phyloP scores from a whole-genome alignment of 768 basidiomycete genomes.

The Mycena polygramma region DNA sequence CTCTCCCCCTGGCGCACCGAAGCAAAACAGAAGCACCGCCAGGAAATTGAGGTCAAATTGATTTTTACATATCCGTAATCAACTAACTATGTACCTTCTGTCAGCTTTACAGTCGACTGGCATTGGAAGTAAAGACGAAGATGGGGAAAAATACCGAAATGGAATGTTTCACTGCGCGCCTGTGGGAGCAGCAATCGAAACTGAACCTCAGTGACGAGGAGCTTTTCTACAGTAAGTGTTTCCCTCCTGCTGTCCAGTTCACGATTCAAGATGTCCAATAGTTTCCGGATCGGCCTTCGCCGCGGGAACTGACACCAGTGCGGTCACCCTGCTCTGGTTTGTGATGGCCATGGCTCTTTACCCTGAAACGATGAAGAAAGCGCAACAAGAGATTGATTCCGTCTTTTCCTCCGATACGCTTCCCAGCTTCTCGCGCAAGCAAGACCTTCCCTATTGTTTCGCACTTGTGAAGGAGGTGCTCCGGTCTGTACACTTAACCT shows the following conservation, averaged over 20 bases:
- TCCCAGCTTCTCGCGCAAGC: neutral
- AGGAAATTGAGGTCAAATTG: neutral
- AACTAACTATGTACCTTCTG: neutral
- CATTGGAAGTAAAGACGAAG: neutral
- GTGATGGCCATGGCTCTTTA: slow-evolving; percentile 7
- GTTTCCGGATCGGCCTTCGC: slow-evolving; percentile 15
- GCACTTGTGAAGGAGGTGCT: slow-evolving; percentile 16
- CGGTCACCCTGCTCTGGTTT: slow-evolving; percentile 17
- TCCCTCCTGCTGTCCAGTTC: neutral
- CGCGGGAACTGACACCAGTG: slow-evolving; percentile 7
- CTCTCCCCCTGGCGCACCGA: neutral
- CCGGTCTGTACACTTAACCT: neutral
- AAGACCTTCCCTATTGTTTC: slow-evolving; percentile 15
- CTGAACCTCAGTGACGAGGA: neutral
- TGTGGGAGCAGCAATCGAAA: slow-evolving; percentile 10
- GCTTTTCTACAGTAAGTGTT: slow-evolving; percentile 6
- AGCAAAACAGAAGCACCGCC: neutral
- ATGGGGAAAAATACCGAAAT: neutral
- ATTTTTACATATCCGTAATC: neutral
- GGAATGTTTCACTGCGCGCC: slow-evolving; percentile 14
- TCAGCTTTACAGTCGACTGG: neutral
- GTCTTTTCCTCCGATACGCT: slow-evolving; percentile 6
- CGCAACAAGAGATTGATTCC: slow-evolving; percentile 11
- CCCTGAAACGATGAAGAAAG: slow-evolving; percentile 7
- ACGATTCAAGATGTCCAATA: neutral